Percentiles rank a stretch among this genome's conserved stretches.
Conservation (phyloP, 371 early-diverging fungal genomes). For the Circinella minor region DNA sequence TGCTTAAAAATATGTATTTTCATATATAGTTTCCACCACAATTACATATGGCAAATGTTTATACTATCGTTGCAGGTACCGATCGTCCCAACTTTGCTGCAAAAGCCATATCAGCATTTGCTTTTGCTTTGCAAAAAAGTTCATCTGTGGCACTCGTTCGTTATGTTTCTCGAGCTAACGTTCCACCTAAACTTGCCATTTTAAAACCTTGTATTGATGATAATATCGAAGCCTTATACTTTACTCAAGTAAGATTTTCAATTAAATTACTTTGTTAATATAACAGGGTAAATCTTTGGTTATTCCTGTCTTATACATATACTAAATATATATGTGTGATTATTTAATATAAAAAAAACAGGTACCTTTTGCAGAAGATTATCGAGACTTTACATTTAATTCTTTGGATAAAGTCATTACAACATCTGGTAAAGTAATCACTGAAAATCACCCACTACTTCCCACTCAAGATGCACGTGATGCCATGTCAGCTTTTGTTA, state of each 20-base stretch:
- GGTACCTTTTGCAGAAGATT: conserved; percentile 77
- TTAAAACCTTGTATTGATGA: conserved; percentile 58
- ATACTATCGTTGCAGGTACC: conserved; percentile 48
- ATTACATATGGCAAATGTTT: conserved; percentile 44
- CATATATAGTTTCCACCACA: conserved; percentile 9
- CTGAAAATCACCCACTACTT: conserved; percentile 45
- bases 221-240: conserved; percentile 56
- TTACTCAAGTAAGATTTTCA: conserved; percentile 52
- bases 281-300: no score
- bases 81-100: conserved; percentile 27
- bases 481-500: conserved; percentile 42
- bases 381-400: conserved; percentile 59
- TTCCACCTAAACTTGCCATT: conserved; percentile 68
- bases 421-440: conserved; percentile 41
- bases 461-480: conserved; percentile 56
- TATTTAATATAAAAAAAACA: conserved; percentile 15
- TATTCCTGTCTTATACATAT: no score
- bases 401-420: conserved; percentile 49
- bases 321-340: no score
- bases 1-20: neutral
- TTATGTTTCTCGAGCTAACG: conserved; percentile 58
- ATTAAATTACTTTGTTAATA: no score
- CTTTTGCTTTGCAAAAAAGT: conserved; percentile 58
- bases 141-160: conserved; percentile 62
- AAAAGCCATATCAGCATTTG: conserved; percentile 57